phyloP scores from a whole-genome alignment of 2,329 filamentous ascomycete genomes.

The Fonsecaea multimorphosa region DNA sequence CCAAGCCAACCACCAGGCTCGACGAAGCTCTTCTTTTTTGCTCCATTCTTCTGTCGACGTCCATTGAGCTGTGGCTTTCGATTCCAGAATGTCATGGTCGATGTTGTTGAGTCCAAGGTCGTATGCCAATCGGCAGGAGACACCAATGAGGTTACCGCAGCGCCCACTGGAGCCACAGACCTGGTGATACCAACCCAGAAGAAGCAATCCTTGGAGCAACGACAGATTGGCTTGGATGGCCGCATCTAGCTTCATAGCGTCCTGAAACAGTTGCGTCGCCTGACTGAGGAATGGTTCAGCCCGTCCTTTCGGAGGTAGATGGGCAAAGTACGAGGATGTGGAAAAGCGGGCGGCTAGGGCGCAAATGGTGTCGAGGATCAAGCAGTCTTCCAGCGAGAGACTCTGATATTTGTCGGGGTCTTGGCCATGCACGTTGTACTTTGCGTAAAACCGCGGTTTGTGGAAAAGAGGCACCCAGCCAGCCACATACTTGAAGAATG shows the following conservation, averaged over 20 bases:
- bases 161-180: conserved; percentile 8
- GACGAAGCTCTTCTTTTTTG: conserved; percentile 17
- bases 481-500: conserved; percentile 7
- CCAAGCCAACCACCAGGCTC: conserved; percentile 23
- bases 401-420: conserved; percentile 8
- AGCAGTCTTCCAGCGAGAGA: not conserved
- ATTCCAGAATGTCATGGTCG: conserved; percentile 17
- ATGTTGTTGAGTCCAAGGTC: conserved; percentile 14
- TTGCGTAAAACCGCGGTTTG: conserved; percentile 5
- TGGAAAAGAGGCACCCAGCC: conserved; percentile 5
- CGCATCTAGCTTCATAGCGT: conserved; percentile 7
- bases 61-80: not conserved
- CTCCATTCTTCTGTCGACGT: conserved; percentile 4
- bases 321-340: conserved; percentile 2
- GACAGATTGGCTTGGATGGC: conserved; percentile 5
- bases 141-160: conserved; percentile 1
- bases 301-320: conserved; percentile 4
- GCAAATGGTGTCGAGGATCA: conserved; percentile 5
- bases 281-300: conserved; percentile 1
- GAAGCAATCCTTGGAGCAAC: not conserved
- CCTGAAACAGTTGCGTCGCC: conserved; percentile 6
- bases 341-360: conserved; percentile 7
- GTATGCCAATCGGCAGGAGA: conserved; percentile 9
- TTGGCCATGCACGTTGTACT: not conserved
- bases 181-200: conserved; percentile 4